These are phyloP conservation scores for Bonia amplexicaulis DNA, from an alignment of 176 grass and related monocot genomes.

Conservation along the genomic window DNA sequence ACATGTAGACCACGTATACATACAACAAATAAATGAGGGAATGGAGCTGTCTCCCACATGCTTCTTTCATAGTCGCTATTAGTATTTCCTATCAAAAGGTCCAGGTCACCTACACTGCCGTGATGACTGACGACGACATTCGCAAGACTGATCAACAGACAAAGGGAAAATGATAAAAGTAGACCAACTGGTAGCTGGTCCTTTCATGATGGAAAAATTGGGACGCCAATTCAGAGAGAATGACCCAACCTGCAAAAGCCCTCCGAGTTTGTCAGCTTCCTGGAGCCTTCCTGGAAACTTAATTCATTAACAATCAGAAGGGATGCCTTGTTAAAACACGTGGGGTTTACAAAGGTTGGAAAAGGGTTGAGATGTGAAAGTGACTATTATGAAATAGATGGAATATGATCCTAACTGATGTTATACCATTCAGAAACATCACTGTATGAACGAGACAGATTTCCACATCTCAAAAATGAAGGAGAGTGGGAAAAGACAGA, in stretches of 20 bases:
- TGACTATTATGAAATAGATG: neutral
- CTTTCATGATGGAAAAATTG: slow-evolving; percentile 25
- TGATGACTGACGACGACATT: neutral
- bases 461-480: neutral
- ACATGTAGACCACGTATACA: neutral
- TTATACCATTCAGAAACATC: neutral
- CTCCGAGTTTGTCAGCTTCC: slow-evolving; percentile 25
- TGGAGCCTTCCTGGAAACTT: slow-evolving; percentile 25
- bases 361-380: neutral
- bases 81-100: neutral
- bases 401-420: neutral
- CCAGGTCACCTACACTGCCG: neutral
- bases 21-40: neutral
- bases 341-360: slow-evolving; percentile 31
- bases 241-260: neutral
- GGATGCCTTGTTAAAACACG: slow-evolving; percentile 3
- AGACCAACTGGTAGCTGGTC: slow-evolving; percentile 21
- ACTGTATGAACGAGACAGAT: neutral
- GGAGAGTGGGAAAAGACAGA: neutral
- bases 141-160: neutral
- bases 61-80: neutral
- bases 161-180: slow-evolving; percentile 1
- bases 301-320: neutral
- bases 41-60: neutral
- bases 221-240: neutral